A percentile compares a stretch with the other conserved stretches of the same genome.
These are phyloP conservation scores for Colletotrichum lentis DNA, from an alignment of 2,329 filamentous ascomycete species.

Conservation along the genomic window DNA sequence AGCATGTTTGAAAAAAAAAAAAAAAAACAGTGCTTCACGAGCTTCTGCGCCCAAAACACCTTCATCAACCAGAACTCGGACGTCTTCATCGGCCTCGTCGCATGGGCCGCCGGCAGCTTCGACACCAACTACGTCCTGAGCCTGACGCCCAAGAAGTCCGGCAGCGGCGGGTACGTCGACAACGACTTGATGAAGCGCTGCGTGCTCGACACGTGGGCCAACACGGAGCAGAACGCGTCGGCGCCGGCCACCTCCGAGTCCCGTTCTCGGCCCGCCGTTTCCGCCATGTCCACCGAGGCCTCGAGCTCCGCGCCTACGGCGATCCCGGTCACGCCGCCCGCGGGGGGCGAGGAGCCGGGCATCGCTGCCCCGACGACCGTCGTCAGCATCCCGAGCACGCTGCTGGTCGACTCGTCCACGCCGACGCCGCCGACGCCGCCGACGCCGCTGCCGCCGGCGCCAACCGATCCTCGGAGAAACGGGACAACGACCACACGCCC, in stretches of 20 bases:
- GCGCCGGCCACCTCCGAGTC: neutral
- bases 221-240: constrained; percentile 27
- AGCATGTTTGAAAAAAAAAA: no score
- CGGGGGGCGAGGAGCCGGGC: constrained; percentile 2
- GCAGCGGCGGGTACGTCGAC: constrained; percentile 46
- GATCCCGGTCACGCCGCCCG: neutral
- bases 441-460: no score
- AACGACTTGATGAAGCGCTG: constrained; percentile 55
- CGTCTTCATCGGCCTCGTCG: constrained; percentile 57
- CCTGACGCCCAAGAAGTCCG: constrained; percentile 51
- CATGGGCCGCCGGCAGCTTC: constrained; percentile 58
- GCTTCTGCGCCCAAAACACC: constrained; percentile 57
- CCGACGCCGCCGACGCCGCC: constrained; percentile 26
- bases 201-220: constrained; percentile 45
- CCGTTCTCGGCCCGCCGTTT: constrained; percentile 7
- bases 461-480: constrained; percentile 12
- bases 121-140: constrained; percentile 52
- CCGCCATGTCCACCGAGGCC: neutral
- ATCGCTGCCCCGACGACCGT: constrained; percentile 24
- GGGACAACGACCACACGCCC: constrained; percentile 15
- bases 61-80: constrained; percentile 58
- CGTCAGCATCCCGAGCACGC: constrained; percentile 20
- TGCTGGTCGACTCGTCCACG: constrained; percentile 26
- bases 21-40: constrained; percentile 51
- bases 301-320: neutral